Percentiles rank a stretch among this genome's conserved stretches.
Evolutionary conservation across 352 stramenopile genomes (phyloP).

Genomic region (Phytopythium montanum): DNA sequence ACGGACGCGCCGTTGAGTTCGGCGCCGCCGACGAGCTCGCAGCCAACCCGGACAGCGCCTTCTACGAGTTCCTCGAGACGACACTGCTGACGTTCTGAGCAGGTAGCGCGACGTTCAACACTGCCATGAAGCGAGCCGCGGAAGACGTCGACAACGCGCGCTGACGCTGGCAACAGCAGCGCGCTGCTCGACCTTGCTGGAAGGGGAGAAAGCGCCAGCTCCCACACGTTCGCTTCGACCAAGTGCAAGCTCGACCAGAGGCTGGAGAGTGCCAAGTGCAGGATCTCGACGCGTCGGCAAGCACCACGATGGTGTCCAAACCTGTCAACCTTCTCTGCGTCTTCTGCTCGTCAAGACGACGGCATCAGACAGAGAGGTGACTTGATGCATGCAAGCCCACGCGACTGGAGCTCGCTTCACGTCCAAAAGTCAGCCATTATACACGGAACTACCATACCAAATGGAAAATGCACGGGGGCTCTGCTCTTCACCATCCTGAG

Average conservation of each 20-base stretch:
- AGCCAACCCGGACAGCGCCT: slow-evolving; percentile 27
- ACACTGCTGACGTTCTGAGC: slow-evolving; percentile 34
- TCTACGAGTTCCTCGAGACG: slow-evolving; percentile 51
- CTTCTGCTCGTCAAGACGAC: too few relatives aligned
- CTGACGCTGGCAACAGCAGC: too few relatives aligned
- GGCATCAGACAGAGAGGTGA: too few relatives aligned
- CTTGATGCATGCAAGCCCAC: background rate
- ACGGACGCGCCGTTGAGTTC: slow-evolving; percentile 33
- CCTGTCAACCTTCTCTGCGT: too few relatives aligned
- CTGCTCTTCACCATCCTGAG: background rate
- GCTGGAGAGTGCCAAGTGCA: too few relatives aligned
- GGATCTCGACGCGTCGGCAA: too few relatives aligned
- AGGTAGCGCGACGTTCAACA: background rate
- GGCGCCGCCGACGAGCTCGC: slow-evolving; percentile 38
- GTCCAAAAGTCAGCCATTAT: background rate
- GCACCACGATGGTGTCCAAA: too few relatives aligned
- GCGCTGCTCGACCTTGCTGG: too few relatives aligned
- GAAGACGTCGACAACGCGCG: too few relatives aligned
- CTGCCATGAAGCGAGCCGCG: background rate
- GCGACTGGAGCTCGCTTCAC: background rate
- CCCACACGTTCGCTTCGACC: too few relatives aligned
- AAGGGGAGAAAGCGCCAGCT: too few relatives aligned
- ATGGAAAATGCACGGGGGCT: background rate
- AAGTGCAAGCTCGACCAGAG: too few relatives aligned
- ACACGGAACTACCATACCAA: background rate